Base-by-base conservation (phyloP, 2,329 filamentous ascomycete species). In the Microcyclospora tardicrescens region DNA sequence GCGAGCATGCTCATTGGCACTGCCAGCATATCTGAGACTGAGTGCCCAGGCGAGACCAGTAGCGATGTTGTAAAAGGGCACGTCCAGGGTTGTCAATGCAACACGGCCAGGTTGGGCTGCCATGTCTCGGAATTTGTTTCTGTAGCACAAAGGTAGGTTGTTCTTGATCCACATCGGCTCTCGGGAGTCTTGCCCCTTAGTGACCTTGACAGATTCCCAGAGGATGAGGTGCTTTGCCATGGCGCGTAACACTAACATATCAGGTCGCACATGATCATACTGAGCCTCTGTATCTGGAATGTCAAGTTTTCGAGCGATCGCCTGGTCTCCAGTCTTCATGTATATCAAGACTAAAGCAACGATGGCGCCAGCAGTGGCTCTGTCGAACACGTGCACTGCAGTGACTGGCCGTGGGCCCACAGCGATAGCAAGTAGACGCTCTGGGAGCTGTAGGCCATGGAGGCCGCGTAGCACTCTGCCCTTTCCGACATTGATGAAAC, bases 241-340 rank as follows among this genome's bases (percentile, higher is more conserved):
- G 0, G 89, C 95, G 13, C 91, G 79, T 10, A 98, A 69, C 6
- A 98, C 74, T 46, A 98, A 81, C 32, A 95, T 79, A 55, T 98
- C 91, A 0, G 91, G 91, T 2, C 91, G 78, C 13, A 96, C 81
- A 56, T 96, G 95, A 57, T 96, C 91, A 57, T 94, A 96, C 49
- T 96, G 87, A 28, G 91, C 71, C 16, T 83, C 66, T 0, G 91
- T 93, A 47, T 93, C 82, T 1, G 93, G 93, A 0, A 96, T 79
- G 57, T 96, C 85, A 37, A 98, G 80, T 65, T 95, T 96, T 40
- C 80, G 77, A 3, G 91, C 91, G 14, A 98, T 74, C 12, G 83
- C 77, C 42, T 76, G 72, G 55, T 98, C 84, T 46, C 93, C 84
- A 0, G 89, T 91, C 61, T 96, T 96, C 84, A 98, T 91, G 60